Percentiles rank a stretch among this genome's conserved stretches.
Conservation (phyloP, 352 stramenopile genomes). For the Phytophthora uliginosa region DNA sequence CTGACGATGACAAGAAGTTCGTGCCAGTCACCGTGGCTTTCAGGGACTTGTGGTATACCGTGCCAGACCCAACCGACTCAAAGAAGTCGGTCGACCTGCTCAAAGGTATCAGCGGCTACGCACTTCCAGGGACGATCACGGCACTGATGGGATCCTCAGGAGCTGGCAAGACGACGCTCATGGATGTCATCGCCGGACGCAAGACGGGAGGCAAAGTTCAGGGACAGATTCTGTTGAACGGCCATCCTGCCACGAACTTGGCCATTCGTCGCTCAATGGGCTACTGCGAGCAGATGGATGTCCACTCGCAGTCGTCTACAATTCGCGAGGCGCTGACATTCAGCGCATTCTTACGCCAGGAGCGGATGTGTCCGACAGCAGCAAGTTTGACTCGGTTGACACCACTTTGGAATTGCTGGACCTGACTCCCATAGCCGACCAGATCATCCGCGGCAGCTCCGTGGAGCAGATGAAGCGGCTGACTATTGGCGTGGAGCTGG, state of each 20-base stretch:
- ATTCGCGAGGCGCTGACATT: slow-evolving; percentile 26
- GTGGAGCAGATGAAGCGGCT: slow-evolving; percentile 34
- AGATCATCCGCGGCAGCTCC: slow-evolving; percentile 31
- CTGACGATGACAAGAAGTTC: slow-evolving; percentile 2
- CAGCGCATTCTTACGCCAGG: slow-evolving; percentile 18
- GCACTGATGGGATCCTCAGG: slow-evolving; percentile 29
- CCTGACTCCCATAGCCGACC: slow-evolving; percentile 20
- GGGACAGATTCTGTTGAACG: slow-evolving; percentile 23
- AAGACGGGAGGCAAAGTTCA: slow-evolving; percentile 19
- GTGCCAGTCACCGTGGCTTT: slow-evolving; percentile 21
- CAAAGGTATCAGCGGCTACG: slow-evolving; percentile 25
- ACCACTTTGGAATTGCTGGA: slow-evolving; percentile 16
- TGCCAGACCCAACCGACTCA: slow-evolving; percentile 12
- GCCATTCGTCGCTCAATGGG: slow-evolving; percentile 20
- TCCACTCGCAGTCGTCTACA: slow-evolving; percentile 21
- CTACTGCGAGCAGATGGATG: slow-evolving; percentile 30
- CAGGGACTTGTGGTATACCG: slow-evolving; percentile 25
- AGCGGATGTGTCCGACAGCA: slow-evolving; percentile 9
- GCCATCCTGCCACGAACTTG: slow-evolving; percentile 16
- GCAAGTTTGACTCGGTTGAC: slow-evolving; percentile 23
- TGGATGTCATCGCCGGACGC: slow-evolving; percentile 29
- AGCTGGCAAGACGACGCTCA: slow-evolving; percentile 28
- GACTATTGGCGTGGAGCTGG: slow-evolving; percentile 23
- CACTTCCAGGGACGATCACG: slow-evolving; percentile 18
- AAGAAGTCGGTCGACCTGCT: slow-evolving; percentile 22